Conservation (phyloP, 345 rosid genomes). For the Acer yangbiense region DNA sequence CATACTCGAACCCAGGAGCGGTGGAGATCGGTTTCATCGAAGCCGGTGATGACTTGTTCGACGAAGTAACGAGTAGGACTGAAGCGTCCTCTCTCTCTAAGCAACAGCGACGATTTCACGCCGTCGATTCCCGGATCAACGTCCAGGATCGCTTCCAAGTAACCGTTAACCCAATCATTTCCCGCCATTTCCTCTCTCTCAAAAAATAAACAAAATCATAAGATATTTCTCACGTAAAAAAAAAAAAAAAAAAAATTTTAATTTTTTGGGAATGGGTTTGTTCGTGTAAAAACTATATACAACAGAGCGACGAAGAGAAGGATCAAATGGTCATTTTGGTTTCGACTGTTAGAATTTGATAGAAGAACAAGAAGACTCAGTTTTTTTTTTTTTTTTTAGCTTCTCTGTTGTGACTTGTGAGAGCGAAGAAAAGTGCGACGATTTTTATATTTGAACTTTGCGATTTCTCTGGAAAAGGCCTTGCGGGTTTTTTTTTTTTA, state of each 20-base stretch:
- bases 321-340: background rate
- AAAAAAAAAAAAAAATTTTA: background rate
- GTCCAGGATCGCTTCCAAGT: conserved; percentile 67
- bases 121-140: conserved; percentile 54
- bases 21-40: conserved; percentile 90
- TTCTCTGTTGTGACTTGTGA: background rate
- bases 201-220: background rate
- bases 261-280: background rate
- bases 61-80: conserved; percentile 80
- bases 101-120: conserved; percentile 55
- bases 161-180: conserved; percentile 75
- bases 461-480: conserved; percentile 8
- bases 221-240: background rate
- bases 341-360: background rate
- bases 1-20: conserved; percentile 80
- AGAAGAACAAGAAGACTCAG: background rate
- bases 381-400: background rate
- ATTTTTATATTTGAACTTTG: background rate
- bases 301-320: background rate
- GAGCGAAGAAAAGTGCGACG: background rate
- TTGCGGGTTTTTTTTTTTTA: background rate
- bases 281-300: background rate
- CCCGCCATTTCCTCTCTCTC: conserved; percentile 51
- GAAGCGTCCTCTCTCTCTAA: conserved; percentile 81
- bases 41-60: conserved; percentile 75